phyloP scores from a whole-genome alignment of 352 stramenopile species.

The Pythium pyrilobum region DNA sequence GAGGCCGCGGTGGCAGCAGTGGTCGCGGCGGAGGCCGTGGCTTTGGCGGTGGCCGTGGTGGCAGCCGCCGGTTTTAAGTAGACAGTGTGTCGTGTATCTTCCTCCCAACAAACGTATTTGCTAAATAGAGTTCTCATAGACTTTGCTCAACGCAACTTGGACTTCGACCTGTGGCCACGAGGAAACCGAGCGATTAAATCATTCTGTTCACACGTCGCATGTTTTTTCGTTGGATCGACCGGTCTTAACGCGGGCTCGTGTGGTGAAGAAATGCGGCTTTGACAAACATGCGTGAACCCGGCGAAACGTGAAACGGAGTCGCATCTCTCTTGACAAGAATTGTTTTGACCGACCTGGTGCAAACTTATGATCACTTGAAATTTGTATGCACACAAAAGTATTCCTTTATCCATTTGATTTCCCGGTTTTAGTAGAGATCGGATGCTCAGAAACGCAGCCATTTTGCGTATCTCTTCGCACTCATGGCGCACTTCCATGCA shows the following conservation, averaged over 20 bases:
- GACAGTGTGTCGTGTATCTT: not conserved
- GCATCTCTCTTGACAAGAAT: too few species aligned
- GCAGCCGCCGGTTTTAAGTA: conserved; percentile 18
- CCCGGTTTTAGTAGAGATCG: not conserved
- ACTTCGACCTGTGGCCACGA: too few species aligned
- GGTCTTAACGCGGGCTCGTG: too few species aligned
- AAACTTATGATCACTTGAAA: conserved; percentile 16
- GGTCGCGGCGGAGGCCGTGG: conserved; percentile 30
- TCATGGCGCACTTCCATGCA: not conserved
- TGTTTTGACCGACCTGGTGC: conserved; percentile 44
- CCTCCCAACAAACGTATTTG: conserved; percentile 5
- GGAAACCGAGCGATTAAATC: too few species aligned
- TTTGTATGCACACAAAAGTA: not conserved
- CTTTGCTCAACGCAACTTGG: conserved; percentile 1
- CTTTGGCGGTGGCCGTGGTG: conserved; percentile 13
- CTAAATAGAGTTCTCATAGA: conserved; percentile 10
- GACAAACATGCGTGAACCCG: too few species aligned
- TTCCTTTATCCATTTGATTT: not conserved
- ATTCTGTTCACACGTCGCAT: not conserved
- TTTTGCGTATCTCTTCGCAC: not conserved
- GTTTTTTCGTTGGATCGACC: not conserved
- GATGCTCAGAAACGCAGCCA: conserved; percentile 1
- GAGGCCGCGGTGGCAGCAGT: conserved; percentile 27
- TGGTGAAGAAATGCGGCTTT: too few species aligned
- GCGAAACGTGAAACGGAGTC: too few species aligned